phyloP scores from a whole-genome alignment of 1,139 yeast genomes.

The Pichia cactophila region DNA sequence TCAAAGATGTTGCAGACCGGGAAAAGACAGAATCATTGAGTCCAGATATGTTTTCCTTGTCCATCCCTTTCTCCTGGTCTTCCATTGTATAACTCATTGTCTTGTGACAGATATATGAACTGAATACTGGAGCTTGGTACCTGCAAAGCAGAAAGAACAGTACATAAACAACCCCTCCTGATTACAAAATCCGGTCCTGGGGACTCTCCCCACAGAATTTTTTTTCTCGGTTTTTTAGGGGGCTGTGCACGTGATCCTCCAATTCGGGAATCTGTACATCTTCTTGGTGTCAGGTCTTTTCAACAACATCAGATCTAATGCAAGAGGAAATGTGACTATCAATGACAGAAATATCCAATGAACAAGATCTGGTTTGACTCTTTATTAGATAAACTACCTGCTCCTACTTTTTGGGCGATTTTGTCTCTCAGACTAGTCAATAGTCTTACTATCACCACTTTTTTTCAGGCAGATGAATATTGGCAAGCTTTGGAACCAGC shows the following conservation, averaged over 20 bases:
- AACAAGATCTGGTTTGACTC: not conserved
- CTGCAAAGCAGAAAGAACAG: not conserved
- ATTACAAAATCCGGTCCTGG: too few relatives aligned
- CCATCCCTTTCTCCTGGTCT: not conserved
- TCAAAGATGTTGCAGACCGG: conserved; percentile 3
- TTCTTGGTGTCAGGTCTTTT: too few relatives aligned
- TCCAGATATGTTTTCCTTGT: not conserved
- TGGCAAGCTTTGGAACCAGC: conserved; percentile 95
- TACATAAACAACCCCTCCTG: too few relatives aligned
- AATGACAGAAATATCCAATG: not conserved
- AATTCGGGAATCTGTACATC: too few relatives aligned
- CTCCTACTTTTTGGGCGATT: conserved; percentile 1
- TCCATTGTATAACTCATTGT: not conserved
- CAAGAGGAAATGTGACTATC: too few relatives aligned
- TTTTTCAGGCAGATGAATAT: conserved; percentile 94
- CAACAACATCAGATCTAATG: too few relatives aligned
- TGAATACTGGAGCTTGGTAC: not conserved
- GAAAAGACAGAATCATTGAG: conserved; percentile 1
- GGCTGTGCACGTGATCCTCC: too few relatives aligned
- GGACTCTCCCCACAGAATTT: too few relatives aligned
- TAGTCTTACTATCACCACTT: conserved; percentile 58
- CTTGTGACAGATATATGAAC: too few relatives aligned
- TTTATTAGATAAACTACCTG: not conserved
- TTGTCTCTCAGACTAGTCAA: conserved; percentile 43
- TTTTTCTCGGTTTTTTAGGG: too few relatives aligned